Evolutionary conservation across 495 filamentous ascomycete genomes (phyloP).

Genomic region (Penicillium egyptiacum): DNA sequence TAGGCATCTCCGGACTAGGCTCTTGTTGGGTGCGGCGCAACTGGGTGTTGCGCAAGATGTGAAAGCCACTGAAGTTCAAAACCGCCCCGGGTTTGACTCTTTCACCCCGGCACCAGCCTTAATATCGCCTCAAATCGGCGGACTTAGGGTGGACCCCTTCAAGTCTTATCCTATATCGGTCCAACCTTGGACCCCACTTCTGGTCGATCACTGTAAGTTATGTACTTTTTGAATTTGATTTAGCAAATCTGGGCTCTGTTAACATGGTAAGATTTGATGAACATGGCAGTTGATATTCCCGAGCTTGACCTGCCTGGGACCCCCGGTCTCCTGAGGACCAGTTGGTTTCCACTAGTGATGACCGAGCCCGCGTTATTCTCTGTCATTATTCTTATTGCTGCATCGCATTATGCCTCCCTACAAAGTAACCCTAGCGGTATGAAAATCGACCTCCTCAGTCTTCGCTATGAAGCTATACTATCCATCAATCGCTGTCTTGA

Average conservation of each 20-base stretch:
- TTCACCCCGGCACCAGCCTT: too few species aligned
- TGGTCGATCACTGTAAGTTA: constrained; percentile 44
- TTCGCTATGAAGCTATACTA: constrained; percentile 36
- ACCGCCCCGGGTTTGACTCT: too few species aligned
- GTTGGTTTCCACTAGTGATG: constrained; percentile 49
- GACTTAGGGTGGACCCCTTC: constrained; percentile 43
- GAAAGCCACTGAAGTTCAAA: too few species aligned
- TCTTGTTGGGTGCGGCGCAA: constrained; percentile 2
- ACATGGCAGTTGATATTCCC: constrained; percentile 49
- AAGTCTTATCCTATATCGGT: constrained; percentile 33
- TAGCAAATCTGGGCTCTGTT: background rate
- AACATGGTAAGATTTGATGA: constrained; percentile 35
- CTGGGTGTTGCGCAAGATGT: constrained; percentile 6
- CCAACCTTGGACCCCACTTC: constrained; percentile 28
- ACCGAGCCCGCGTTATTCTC: constrained; percentile 44
- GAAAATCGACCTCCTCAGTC: constrained; percentile 32
- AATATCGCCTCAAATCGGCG: constrained; percentile 24
- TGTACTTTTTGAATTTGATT: background rate
- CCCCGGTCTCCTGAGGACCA: constrained; percentile 38
- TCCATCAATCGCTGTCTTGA: constrained; percentile 37
- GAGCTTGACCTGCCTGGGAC: constrained; percentile 41
- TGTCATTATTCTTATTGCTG: constrained; percentile 44
- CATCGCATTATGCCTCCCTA: constrained; percentile 39
- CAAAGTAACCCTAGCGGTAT: constrained; percentile 12
- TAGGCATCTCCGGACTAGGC: constrained; percentile 6